Conservation (phyloP, 768 basidiomycete species). For the Amanita muscaria region DNA sequence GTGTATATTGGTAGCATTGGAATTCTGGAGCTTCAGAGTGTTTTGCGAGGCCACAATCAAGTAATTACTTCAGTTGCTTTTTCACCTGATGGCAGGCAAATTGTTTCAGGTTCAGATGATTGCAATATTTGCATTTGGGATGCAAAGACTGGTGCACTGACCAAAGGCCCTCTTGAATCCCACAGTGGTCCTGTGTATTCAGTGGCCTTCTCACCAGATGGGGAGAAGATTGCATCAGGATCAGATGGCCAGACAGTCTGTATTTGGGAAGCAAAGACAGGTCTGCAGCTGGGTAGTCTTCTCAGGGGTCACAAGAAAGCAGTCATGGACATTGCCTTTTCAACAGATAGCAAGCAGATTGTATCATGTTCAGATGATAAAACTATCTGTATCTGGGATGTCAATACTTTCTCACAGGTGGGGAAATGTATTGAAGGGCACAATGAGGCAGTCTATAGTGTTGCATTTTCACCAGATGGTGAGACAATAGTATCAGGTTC, state of each 20-base stretch:
- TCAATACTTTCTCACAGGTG: not conserved
- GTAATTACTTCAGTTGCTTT: slow-evolving; percentile 6
- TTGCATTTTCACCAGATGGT: too few relatives aligned
- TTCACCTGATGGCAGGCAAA: slow-evolving; percentile 2
- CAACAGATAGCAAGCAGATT: too few relatives aligned
- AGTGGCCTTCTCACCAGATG: slow-evolving; percentile 5
- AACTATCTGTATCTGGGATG: not conserved
- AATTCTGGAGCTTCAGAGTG: too few relatives aligned
- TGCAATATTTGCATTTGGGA: not conserved
- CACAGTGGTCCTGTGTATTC: not conserved
- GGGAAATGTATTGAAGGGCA: too few relatives aligned
- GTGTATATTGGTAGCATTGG: too few relatives aligned
- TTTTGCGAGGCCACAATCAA: not conserved
- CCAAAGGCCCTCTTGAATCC: not conserved
- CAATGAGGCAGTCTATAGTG: too few relatives aligned
- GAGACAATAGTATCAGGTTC: too few relatives aligned
- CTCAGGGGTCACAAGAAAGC: too few relatives aligned
- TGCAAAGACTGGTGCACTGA: not conserved
- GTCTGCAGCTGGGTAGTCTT: not conserved
- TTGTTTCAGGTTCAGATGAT: slow-evolving; percentile 1
- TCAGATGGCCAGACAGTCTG: slow-evolving; percentile 4
- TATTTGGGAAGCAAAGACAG: not conserved
- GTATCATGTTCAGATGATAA: not conserved
- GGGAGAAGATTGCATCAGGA: slow-evolving; percentile 7
- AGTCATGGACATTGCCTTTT: too few relatives aligned